These are phyloP conservation scores for Paraleonurus japonicus DNA, from an alignment of 257 asterid genomes.

Conservation along the genomic window DNA sequence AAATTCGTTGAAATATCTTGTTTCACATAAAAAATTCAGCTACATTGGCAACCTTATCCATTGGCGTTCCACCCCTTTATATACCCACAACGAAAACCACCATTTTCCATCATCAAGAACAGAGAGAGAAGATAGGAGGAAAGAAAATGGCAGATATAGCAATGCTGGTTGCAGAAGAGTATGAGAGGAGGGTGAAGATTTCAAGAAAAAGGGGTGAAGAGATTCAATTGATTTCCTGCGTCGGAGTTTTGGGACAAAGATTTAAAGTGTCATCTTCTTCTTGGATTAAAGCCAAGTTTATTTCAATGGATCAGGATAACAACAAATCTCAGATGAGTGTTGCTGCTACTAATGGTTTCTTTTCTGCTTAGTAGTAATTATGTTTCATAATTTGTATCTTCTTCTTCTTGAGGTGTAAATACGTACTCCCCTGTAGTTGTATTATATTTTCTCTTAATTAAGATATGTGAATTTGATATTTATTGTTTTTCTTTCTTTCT, in stretches of 20 bases:
- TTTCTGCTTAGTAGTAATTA: constrained; percentile 48
- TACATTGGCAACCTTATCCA: constrained; percentile 47
- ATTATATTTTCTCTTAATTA: background rate
- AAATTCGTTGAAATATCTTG: background rate
- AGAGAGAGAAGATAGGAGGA: background rate
- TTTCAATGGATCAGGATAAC: constrained; percentile 11
- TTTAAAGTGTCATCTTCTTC: constrained; percentile 31
- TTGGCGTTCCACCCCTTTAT: constrained; percentile 24
- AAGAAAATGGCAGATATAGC: constrained; percentile 73
- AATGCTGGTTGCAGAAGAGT: constrained; percentile 82
- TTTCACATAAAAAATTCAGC: background rate
- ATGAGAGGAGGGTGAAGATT: constrained; percentile 63
- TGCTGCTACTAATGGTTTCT: constrained; percentile 56
- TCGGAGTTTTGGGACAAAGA: constrained; percentile 33
- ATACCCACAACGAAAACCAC: constrained; percentile 14
- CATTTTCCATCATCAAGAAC: constrained; percentile 2
- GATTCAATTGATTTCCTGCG: constrained; percentile 43
- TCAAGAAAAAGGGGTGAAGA: constrained; percentile 61
- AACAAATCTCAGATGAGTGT: constrained; percentile 37
- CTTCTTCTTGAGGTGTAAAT: constrained; percentile 17
- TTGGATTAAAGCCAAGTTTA: constrained; percentile 33
- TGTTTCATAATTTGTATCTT: background rate
- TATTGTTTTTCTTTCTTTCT: too few relatives aligned
- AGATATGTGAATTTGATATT: background rate
- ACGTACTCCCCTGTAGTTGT: background rate